These are phyloP conservation scores for Nigrospora sphaerica DNA, from an alignment of 2,329 filamentous ascomycete genomes.

Conservation along the genomic window DNA sequence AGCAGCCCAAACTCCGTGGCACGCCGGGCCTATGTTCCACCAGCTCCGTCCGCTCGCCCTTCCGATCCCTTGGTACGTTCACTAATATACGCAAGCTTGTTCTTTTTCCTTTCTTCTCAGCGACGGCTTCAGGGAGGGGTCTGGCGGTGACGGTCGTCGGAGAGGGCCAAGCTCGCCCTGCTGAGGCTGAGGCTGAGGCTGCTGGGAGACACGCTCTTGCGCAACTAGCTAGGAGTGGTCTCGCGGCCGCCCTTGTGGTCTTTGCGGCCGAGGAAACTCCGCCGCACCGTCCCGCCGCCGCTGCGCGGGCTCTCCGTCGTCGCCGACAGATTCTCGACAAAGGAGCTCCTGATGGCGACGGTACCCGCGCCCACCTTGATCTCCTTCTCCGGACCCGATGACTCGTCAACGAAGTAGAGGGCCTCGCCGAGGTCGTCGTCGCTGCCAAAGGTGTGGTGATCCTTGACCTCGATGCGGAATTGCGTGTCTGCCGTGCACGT, in stretches of 20 bases:
- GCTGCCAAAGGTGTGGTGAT: slow-evolving; percentile 76
- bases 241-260: slow-evolving; percentile 38
- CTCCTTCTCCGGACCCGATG: slow-evolving; percentile 61
- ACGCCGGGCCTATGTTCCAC: no score
- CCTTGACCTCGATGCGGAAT: slow-evolving; percentile 81
- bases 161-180: no score
- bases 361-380: slow-evolving; percentile 66
- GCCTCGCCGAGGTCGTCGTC: slow-evolving; percentile 81
- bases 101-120: no score
- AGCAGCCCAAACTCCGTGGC: no score
- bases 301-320: slow-evolving; percentile 32
- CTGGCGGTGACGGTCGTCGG: no score
- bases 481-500: slow-evolving; percentile 73
- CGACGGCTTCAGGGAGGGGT: no score
- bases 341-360: slow-evolving; percentile 69
- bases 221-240: slow-evolving; percentile 23
- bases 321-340: slow-evolving; percentile 38
- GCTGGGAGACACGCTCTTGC: slow-evolving; percentile 1
- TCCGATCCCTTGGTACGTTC: no score
- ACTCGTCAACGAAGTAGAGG: slow-evolving; percentile 87
- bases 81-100: no score
- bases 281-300: slow-evolving; percentile 39
- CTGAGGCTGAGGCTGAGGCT: neutral
- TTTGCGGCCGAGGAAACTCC: slow-evolving; percentile 49
- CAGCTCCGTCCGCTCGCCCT: no score